phyloP scores from a whole-genome alignment of 116 monocot species.

The Thalassia testudinum region DNA sequence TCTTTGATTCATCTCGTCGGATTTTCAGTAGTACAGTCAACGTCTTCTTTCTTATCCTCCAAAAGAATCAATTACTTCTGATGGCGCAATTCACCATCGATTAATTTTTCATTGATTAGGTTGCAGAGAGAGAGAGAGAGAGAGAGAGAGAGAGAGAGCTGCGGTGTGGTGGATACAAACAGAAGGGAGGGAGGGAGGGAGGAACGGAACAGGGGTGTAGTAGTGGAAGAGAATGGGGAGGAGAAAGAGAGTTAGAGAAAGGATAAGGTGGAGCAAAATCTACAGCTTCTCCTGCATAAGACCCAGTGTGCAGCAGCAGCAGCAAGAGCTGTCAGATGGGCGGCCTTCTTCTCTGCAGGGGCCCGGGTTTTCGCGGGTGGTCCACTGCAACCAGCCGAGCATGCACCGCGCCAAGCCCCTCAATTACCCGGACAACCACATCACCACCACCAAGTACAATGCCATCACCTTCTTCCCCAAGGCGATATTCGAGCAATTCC shows the following conservation, averaged over 20 bases:
- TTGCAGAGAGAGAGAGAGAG: too few relatives aligned
- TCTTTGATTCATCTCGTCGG: too few relatives aligned
- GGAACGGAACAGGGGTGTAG: too few relatives aligned
- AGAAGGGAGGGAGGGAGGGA: too few relatives aligned
- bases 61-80: too few relatives aligned
- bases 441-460: slow-evolving; percentile 95
- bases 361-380: slow-evolving; percentile 70
- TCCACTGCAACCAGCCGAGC: slow-evolving; percentile 70
- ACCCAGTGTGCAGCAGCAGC: slow-evolving; percentile 25
- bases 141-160: too few relatives aligned
- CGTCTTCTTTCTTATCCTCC: too few relatives aligned
- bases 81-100: too few relatives aligned
- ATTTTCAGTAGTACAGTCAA: too few relatives aligned
- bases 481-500: slow-evolving; percentile 89
- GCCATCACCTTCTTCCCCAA: slow-evolving; percentile 81
- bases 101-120: too few relatives aligned
- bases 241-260: slow-evolving; percentile 27
- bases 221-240: slow-evolving; percentile 9
- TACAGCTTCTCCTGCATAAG: slow-evolving; percentile 79
- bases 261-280: slow-evolving; percentile 80
- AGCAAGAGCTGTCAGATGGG: slow-evolving; percentile 21
- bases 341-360: slow-evolving; percentile 41
- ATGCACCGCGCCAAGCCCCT: slow-evolving; percentile 60
- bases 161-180: too few relatives aligned
- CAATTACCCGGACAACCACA: slow-evolving; percentile 63